Base-by-base conservation (phyloP, 805 yeast species). In the Sugiyamaella mastotermitis region DNA sequence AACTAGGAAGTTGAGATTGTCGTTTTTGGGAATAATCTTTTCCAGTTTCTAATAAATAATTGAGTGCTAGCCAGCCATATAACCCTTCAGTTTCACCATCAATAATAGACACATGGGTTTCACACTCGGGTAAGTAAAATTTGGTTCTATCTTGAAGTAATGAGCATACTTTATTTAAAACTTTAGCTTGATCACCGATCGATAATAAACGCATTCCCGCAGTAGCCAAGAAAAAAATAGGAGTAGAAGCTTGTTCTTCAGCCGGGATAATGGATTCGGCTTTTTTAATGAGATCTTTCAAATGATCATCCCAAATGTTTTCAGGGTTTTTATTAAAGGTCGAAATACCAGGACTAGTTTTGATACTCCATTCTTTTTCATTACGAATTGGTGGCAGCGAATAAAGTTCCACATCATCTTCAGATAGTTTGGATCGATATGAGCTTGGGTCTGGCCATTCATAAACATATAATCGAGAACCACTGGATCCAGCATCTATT, bases 21-120 rank as follows among this genome's bases (percentile, higher is more conserved):
- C 46, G 38, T 17, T 47, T 56, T 13, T 26, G 19, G 16, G 38
- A 38, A 52, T 56, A 55, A 9, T 35, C 40, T 5, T 36, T 68
- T 34, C 83, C 65, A 43, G 74, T 74, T 1, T 83, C 81, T 60
- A 81, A 72, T 40, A 92, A 61, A 60, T 90, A 92, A 57, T 92
- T 92, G 33, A 92, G 66, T 0, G 90, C 92, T 21, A 92, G 59
- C 98, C 98, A 92, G 11, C 98, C 98, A 55, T 85, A 92, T 6
- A 90, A 57, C 1, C 97, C 98, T 63, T 92, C 98, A 1, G 87
- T 76, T 50, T 83, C 90, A 15, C 98, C 98, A 58, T 88, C 96
- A 31, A 92, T 92, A 27, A 85, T 80, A 51, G 83, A 79, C 7
- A 92, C 78, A 51, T 83, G 87, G 6, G 79, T 70, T 1, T 62